Conservation (phyloP, 1,284 basidiomycete genomes). For the Cerrena zonata region DNA sequence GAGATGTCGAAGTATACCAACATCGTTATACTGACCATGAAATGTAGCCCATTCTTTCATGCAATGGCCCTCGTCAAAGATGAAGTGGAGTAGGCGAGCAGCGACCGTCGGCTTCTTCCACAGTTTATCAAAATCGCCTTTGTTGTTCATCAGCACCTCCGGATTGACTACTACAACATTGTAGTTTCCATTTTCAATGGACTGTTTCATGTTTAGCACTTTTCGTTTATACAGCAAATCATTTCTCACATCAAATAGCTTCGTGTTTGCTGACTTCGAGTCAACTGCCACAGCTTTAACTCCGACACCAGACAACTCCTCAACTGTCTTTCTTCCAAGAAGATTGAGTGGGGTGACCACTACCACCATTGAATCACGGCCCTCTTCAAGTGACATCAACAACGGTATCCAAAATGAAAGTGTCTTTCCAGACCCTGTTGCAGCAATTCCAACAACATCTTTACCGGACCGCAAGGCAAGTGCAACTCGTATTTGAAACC, state of each 20-base stretch:
- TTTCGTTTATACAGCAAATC: no score
- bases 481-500: slow-evolving; percentile 13
- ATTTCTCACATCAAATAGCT: neutral
- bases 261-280: neutral
- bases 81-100: slow-evolving; percentile 22
- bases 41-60: slow-evolving; percentile 33
- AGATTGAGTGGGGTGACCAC: neutral
- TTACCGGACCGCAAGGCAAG: slow-evolving; percentile 10
- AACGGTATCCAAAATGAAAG: slow-evolving; percentile 29
- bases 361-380: slow-evolving; percentile 17
- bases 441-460: slow-evolving; percentile 21
- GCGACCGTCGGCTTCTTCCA: slow-evolving; percentile 24
- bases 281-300: neutral
- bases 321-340: neutral
- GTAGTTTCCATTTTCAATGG: slow-evolving; percentile 25
- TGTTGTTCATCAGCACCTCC: slow-evolving; percentile 24
- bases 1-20: slow-evolving; percentile 23
- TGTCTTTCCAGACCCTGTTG: slow-evolving; percentile 26
- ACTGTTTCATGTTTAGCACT: slow-evolving; percentile 23
- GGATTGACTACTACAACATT: slow-evolving; percentile 30
- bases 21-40: slow-evolving; percentile 25
- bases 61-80: slow-evolving; percentile 35
- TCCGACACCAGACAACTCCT: neutral
- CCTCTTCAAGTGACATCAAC: slow-evolving; percentile 14
- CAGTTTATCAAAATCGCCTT: slow-evolving; percentile 19